Conservation (phyloP, 352 stramenopile species). For the Salisapilia sapeloensis region DNA sequence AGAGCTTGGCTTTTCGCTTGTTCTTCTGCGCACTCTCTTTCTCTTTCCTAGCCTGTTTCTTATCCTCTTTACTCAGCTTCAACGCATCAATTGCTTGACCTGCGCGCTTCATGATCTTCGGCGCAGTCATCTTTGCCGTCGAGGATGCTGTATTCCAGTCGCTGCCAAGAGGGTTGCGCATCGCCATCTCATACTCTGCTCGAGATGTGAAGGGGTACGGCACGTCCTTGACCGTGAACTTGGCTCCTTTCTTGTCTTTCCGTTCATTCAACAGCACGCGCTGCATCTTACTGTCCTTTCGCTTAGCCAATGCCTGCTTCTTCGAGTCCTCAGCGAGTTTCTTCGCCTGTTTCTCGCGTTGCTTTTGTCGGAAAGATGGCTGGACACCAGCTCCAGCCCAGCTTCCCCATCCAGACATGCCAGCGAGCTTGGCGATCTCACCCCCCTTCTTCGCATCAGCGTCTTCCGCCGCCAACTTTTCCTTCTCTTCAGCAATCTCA, state of each 20-base stretch:
- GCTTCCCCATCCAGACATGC: slow-evolving; percentile 82
- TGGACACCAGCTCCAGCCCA: slow-evolving; percentile 77
- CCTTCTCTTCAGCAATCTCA: slow-evolving; percentile 91
- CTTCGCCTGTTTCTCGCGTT: slow-evolving; percentile 65
- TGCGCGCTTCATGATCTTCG: slow-evolving; percentile 85
- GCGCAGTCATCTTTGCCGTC: slow-evolving; percentile 86
- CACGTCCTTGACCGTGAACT: slow-evolving; percentile 79
- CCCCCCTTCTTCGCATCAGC: slow-evolving; percentile 53
- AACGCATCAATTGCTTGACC: slow-evolving; percentile 91
- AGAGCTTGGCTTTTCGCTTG: slow-evolving; percentile 76
- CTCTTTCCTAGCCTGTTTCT: slow-evolving; percentile 67
- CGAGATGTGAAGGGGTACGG: slow-evolving; percentile 96
- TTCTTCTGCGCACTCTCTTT: slow-evolving; percentile 13
- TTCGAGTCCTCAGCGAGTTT: slow-evolving; percentile 46
- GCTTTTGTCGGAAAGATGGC: slow-evolving; percentile 70
- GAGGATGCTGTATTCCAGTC: slow-evolving; percentile 90
- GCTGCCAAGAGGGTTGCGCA: slow-evolving; percentile 86
- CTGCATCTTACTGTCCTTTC: slow-evolving; percentile 55
- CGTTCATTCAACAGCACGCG: slow-evolving; percentile 77
- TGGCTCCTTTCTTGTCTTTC: slow-evolving; percentile 79
- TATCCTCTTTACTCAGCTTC: slow-evolving; percentile 69
- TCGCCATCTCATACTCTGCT: slow-evolving; percentile 95
- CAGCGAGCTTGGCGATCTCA: slow-evolving; percentile 62
- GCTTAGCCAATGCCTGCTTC: slow-evolving; percentile 40
- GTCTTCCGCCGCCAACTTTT: slow-evolving; percentile 42